Evolutionary conservation across 23 red algal genomes (phyloP).

Genomic region (Gracilaria gracilis): DNA sequence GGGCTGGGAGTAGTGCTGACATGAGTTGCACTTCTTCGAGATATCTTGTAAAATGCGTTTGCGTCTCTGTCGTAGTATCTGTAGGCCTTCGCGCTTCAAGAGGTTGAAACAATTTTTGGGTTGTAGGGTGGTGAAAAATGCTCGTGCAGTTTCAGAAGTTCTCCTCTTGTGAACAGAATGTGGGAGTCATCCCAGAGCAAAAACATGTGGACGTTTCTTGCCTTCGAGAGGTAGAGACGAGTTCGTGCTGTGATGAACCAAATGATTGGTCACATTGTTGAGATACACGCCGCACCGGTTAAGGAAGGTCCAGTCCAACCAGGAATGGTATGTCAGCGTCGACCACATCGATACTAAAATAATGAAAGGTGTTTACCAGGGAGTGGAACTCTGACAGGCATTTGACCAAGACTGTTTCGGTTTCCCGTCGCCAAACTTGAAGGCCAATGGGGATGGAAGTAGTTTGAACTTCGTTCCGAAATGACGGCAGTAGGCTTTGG

Average conservation of each 20-base stretch:
- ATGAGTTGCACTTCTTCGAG: background rate
- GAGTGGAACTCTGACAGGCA: background rate
- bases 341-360: slow-evolving; percentile 2
- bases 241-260: background rate
- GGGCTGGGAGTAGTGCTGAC: background rate
- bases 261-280: background rate
- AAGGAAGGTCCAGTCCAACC: background rate
- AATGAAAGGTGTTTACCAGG: background rate
- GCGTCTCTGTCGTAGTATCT: background rate
- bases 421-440: slow-evolving; percentile 16
- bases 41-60: background rate
- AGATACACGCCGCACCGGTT: background rate
- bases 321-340: slow-evolving; percentile 7
- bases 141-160: background rate
- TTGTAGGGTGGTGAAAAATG: slow-evolving; percentile 30
- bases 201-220: slow-evolving; percentile 51
- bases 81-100: slow-evolving; percentile 12
- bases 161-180: background rate
- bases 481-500: slow-evolving; percentile 11
- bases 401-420: background rate
- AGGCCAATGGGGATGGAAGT: background rate
- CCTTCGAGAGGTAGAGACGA: background rate
- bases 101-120: slow-evolving; percentile 26
- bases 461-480: background rate
- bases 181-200: background rate